Evolutionary conservation across 805 yeast species (phyloP), one percentile per base, ranked within the genome.

Genomic region (Starmerella geochares): DNA sequence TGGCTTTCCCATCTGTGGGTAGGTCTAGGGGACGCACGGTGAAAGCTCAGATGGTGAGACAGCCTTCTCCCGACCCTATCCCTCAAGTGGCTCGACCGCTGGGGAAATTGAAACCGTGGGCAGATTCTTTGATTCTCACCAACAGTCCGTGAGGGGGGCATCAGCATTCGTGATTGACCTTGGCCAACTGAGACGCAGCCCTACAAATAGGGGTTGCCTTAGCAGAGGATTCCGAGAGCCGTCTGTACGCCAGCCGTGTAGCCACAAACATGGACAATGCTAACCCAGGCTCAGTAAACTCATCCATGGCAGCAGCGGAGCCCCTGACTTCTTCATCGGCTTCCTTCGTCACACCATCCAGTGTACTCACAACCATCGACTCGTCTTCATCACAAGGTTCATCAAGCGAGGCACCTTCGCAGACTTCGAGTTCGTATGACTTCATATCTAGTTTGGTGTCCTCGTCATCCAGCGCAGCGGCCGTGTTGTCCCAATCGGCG

Each of bases 181-280:
- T 4, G 4, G 29, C 20, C 11, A 16, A 24, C 21, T n/a, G 21
- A 24, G 31, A 20, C 6, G n/a, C 42, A 14, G 42, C 23, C 42
- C 42, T 13, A 7, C 20, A n/a, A 38, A 29, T 20, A 13, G 42
- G 37, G 17, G 29, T 23, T 9, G 40, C 27, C 40, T 2, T 19
- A 11, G n/a, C 27, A 23, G 16, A 37, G 40, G 21, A 33, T 33
- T 33, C 37, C 37, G 21, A 17, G 16, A 33, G 21, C 37, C 37
- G 3, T 7, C 8, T 6, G 6, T 8, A n/a, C 21, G 21, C 37
- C 6, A 33, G 21, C 37, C 37, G 21, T 19, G 16, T n/a, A n/a
- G 16, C 21, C 37, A 11, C 11, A 23, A 38, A 27, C 10, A 48
- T 48, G 51, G 51, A 48, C 47, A 35, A 41, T 42, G 28, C 51